Evolutionary conservation across 345 rosid genomes (phyloP).

Genomic region (Triadica sebifera): DNA sequence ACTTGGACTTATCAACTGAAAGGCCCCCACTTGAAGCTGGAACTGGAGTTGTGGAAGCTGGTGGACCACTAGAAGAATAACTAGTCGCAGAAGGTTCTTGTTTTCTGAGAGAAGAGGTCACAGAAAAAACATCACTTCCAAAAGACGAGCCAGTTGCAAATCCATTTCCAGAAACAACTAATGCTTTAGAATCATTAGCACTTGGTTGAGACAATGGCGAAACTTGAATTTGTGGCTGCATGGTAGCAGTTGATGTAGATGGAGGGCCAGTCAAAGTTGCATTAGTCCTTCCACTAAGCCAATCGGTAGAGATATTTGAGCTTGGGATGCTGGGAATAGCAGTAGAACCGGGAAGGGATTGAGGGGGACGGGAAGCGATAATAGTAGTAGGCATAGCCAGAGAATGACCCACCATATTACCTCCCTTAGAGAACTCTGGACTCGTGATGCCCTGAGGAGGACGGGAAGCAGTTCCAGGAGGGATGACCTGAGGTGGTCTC

Average conservation of each 20-base stretch:
- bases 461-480: conserved; percentile 44
- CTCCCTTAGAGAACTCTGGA: conserved; percentile 52
- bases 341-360: conserved; percentile 36
- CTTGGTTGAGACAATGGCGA: conserved; percentile 36
- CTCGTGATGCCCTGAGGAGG: conserved; percentile 43
- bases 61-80: conserved; percentile 43
- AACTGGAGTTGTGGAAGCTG: conserved; percentile 41
- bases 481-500: conserved; percentile 57
- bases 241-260: conserved; percentile 37
- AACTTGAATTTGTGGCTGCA: conserved; percentile 41
- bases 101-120: conserved; percentile 38
- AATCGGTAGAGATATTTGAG: conserved; percentile 46
- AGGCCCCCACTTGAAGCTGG: conserved; percentile 48
- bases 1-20: conserved; percentile 45
- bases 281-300: conserved; percentile 52
- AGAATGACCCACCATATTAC: conserved; percentile 42
- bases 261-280: conserved; percentile 45
- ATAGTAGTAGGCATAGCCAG: conserved; percentile 35
- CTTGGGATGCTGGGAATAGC: conserved; percentile 39
- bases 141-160: conserved; percentile 38
- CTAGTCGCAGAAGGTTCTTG: conserved; percentile 45
- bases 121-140: conserved; percentile 62
- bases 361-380: conserved; percentile 43
- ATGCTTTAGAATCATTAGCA: conserved; percentile 45
- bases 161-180: conserved; percentile 64